Base-by-base conservation (phyloP, 2,329 filamentous ascomycete genomes). In the Gaeumannomyces tritici region DNA sequence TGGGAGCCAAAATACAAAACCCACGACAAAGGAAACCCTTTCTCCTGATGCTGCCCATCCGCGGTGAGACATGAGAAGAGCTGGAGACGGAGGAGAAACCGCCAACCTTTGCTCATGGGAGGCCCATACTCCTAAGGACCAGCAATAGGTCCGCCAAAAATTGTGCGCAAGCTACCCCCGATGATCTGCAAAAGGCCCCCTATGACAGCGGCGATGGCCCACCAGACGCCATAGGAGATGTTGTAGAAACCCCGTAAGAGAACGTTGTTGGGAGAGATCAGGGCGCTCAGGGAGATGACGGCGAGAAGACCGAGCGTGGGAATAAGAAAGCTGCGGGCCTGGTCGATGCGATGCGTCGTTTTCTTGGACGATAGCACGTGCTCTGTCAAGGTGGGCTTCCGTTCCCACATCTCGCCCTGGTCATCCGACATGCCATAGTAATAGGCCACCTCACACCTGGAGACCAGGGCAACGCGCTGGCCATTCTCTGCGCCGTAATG, bases 401-500 rank as follows among this genome's bases (percentile, higher is more conserved):
- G 28, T 57, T 69, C 67, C 15, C 51, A 51, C 21, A n/a, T n/a
- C 11, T 64, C 66, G 21, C 29, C 62, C 9, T 9, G 31, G 18
- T 62, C 24, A 28, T 65, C 60, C n/a, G 58, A 21, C 15, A 29
- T 47, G n/a, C 73, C 72, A 47, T 59, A 63, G 65, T 73, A 74
- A 65, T 72, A 74, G 15, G 70, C 67, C 26, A 68, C 68, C 27
- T 67, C 65, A 55, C 69, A 66, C 62, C 68, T 69, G 58, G 63
- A 55, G 55, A 74, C 29, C 8, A 64, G 63, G 21, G 66, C 66
- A 62, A 68, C 61, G 15, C 51, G 61, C 60, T 70, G 68, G 12
- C 67, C 68, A 3, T 62, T 28, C 12, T 59, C 63, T 4, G 54
- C n/a, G 24, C 63, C 54, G 9, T 60, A 58, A 5, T 28, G 11